Evolutionary conservation across 73 alveolate species (phyloP).

Genomic region (Tetrahymena elliotti): DNA sequence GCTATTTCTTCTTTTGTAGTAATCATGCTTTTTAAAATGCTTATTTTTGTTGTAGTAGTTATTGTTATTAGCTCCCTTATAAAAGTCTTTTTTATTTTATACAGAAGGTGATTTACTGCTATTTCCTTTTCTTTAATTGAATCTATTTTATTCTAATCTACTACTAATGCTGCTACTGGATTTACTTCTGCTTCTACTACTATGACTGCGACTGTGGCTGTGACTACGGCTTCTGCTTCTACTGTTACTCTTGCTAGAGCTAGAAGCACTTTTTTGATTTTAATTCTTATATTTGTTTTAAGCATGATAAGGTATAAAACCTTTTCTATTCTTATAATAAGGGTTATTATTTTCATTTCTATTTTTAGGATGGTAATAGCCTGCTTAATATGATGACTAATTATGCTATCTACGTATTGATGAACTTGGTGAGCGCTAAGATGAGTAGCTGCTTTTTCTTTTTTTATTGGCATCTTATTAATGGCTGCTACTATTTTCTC

Average conservation of each 20-base stretch:
- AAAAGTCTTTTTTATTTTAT: neutral
- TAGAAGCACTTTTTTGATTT: neutral
- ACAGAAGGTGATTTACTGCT: neutral
- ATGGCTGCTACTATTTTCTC: neutral
- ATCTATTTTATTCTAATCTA: neutral
- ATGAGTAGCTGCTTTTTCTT: neutral
- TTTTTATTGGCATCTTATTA: neutral
- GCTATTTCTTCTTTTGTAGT: neutral
- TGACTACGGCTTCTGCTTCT: constrained; percentile 3
- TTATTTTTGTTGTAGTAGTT: neutral
- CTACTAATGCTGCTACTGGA: constrained; percentile 10
- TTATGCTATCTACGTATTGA: neutral
- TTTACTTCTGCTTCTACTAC: constrained; percentile 5
- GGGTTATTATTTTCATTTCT: neutral
- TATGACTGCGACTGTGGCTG: constrained; percentile 2
- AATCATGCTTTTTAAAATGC: neutral
- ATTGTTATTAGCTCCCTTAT: neutral
- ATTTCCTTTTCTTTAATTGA: neutral
- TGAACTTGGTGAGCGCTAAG: neutral
- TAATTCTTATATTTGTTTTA: neutral
- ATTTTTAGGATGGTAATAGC: neutral
- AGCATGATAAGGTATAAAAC: neutral
- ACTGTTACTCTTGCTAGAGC: constrained; percentile 7
- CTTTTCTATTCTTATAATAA: neutral
- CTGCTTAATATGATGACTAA: neutral